Conservation (phyloP, 352 stramenopile genomes). For the Phytophthora sojae region DNA sequence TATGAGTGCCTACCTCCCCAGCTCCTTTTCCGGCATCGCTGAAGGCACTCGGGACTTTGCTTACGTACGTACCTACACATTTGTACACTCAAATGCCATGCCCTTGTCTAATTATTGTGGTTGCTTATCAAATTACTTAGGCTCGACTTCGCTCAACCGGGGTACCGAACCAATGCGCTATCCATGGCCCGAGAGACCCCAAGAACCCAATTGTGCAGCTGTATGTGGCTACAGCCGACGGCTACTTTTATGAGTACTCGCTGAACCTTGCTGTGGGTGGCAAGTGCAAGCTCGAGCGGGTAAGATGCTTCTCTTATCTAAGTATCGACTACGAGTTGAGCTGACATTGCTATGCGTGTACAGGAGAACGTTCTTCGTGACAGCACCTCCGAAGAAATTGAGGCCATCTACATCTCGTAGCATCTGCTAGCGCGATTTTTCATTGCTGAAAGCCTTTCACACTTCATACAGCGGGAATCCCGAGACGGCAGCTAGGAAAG, state of each 20-base stretch:
- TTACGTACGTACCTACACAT: conserved; percentile 58
- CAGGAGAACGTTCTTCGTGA: conserved; percentile 89
- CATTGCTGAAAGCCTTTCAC: background rate
- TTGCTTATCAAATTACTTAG: conserved; percentile 30
- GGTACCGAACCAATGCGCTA: conserved; percentile 78
- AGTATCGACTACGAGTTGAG: background rate
- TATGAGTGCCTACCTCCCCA: conserved; percentile 79
- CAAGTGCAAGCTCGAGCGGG: conserved; percentile 85
- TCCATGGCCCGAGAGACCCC: conserved; percentile 74
- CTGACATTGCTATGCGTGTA: background rate
- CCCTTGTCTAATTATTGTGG: background rate
- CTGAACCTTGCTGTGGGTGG: conserved; percentile 74
- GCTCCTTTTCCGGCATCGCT: conserved; percentile 79
- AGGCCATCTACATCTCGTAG: conserved; percentile 85
- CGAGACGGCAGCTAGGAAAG: background rate
- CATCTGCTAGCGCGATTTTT: background rate
- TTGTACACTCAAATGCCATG: background rate
- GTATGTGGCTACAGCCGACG: conserved; percentile 81
- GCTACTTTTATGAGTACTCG: conserved; percentile 91
- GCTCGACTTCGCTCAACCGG: conserved; percentile 74
- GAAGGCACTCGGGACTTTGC: conserved; percentile 90
- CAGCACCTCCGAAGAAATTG: conserved; percentile 85
- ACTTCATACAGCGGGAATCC: too few relatives aligned
- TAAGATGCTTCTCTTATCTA: conserved; percentile 6
- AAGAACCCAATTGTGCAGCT: conserved; percentile 68